Evolutionary conservation across 2,329 filamentous ascomycete species (phyloP).

Genomic region (Sordariomycetes sp.): DNA sequence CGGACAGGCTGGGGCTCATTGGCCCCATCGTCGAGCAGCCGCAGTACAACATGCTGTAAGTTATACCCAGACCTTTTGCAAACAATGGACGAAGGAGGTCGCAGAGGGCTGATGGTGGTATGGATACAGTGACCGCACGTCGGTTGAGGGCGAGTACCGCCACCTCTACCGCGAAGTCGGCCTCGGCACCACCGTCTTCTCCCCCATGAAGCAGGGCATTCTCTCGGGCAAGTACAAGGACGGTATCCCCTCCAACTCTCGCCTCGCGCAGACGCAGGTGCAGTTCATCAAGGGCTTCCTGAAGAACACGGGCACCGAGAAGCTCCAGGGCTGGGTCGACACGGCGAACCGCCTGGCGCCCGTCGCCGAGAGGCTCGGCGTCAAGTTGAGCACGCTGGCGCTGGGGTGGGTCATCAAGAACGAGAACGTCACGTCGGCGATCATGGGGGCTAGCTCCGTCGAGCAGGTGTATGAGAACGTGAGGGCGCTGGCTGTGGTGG

Average conservation of each 20-base stretch:
- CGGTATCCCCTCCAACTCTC: conserved; percentile 44
- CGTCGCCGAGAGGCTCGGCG: conserved; percentile 50
- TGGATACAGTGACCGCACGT: conserved; percentile 27
- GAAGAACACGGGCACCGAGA: conserved; percentile 34
- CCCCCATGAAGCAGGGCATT: conserved; percentile 42
- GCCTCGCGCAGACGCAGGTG: conserved; percentile 40
- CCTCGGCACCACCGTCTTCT: conserved; percentile 49
- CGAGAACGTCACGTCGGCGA: conserved; percentile 45
- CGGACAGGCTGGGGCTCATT: conserved; percentile 46
- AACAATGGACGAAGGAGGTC: neutral
- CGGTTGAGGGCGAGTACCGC: conserved; percentile 50
- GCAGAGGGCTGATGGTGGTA: neutral
- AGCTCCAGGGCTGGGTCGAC: conserved; percentile 41
- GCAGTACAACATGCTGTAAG: conserved; percentile 46
- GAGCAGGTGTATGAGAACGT: conserved; percentile 49
- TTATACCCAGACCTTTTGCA: neutral
- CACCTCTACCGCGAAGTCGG: conserved; percentile 47
- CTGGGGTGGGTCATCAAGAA: conserved; percentile 52
- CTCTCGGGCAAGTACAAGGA: conserved; percentile 56
- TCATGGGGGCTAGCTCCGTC: conserved; percentile 43
- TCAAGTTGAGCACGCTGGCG: conserved; percentile 41
- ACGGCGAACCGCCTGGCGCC: conserved; percentile 46
- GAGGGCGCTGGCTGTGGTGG: conserved; percentile 33
- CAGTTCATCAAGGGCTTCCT: conserved; percentile 40
- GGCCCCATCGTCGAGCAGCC: conserved; percentile 56